Conservation (phyloP, 2,329 filamentous ascomycete species). For the Ceratocystis ficicola region DNA sequence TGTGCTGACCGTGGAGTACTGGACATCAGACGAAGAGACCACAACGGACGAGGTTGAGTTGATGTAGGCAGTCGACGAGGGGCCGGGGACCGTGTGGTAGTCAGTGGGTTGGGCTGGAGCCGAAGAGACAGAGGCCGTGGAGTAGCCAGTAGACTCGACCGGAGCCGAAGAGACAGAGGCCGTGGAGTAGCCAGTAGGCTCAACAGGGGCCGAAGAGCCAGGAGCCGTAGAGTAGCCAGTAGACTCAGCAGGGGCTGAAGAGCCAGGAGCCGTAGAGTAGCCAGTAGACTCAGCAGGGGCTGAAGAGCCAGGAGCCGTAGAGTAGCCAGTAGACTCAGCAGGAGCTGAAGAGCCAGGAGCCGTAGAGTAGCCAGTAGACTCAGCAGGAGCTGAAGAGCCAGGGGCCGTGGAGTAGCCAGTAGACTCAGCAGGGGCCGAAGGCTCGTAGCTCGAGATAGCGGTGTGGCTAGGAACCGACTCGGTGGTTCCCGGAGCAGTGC, state of each 20-base stretch:
- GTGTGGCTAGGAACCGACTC: too few relatives aligned
- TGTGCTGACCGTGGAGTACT: conserved; percentile 8
- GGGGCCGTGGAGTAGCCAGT: conserved; percentile 6
- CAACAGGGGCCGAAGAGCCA: not conserved
- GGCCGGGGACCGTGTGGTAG: not conserved
- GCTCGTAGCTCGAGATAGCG: not conserved
- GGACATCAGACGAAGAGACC: not conserved
- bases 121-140: conserved; percentile 1
- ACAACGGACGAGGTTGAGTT: not conserved
- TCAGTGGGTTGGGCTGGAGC: not conserved
- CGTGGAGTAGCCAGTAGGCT: not conserved
- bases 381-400: not conserved
- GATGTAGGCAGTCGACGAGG: conserved; percentile 1
- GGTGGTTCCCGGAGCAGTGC: conserved; percentile 7
- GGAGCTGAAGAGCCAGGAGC: conserved; percentile 1
- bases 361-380: not conserved
- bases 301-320: too few relatives aligned
- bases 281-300: not conserved
- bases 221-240: conserved; percentile 4
- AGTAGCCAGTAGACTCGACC: conserved; percentile 1
- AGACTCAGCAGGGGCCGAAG: not conserved
- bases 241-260: not conserved
- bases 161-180: not conserved
- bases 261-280: not conserved
- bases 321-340: not conserved